Evolutionary conservation across 768 basidiomycete genomes (phyloP).

Genomic region (Leccinum subgranulosum): DNA sequence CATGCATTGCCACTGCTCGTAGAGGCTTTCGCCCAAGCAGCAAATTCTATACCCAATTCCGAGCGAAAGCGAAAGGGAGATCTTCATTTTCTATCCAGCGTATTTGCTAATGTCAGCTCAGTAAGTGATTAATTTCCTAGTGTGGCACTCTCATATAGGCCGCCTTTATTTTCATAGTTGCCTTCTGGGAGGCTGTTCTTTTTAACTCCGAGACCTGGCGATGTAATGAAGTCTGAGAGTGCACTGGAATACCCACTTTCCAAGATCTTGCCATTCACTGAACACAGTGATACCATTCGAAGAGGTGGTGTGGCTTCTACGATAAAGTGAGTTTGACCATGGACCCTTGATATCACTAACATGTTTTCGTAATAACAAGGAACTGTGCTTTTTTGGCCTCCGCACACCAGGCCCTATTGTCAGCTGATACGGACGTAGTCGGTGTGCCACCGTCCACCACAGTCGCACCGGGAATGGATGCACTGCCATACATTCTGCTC

Average conservation of each 20-base stretch:
- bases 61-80: conserved; percentile 66
- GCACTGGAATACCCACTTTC: conserved; percentile 75
- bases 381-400: conserved; percentile 73
- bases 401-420: conserved; percentile 70
- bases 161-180: conserved; percentile 42
- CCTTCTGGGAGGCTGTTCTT: conserved; percentile 79
- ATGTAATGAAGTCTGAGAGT: conserved; percentile 42
- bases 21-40: conserved; percentile 84
- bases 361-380: conserved; percentile 37
- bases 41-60: conserved; percentile 47
- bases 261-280: conserved; percentile 83
- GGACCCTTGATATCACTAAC: conserved; percentile 9
- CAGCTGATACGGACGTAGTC: conserved; percentile 55
- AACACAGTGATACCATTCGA: conserved; percentile 83
- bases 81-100: conserved; percentile 88
- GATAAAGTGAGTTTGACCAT: conserved; percentile 62
- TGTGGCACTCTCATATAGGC: not conserved
- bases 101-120: conserved; percentile 87
- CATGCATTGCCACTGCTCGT: conserved; percentile 78
- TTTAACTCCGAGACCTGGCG: conserved; percentile 58
- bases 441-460: conserved; percentile 55
- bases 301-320: conserved; percentile 84
- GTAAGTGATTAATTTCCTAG: conserved; percentile 42
- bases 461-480: conserved; percentile 74
- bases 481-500: conserved; percentile 79